phyloP scores from a whole-genome alignment of 257 asterid species.

The Jasminum sambac region DNA sequence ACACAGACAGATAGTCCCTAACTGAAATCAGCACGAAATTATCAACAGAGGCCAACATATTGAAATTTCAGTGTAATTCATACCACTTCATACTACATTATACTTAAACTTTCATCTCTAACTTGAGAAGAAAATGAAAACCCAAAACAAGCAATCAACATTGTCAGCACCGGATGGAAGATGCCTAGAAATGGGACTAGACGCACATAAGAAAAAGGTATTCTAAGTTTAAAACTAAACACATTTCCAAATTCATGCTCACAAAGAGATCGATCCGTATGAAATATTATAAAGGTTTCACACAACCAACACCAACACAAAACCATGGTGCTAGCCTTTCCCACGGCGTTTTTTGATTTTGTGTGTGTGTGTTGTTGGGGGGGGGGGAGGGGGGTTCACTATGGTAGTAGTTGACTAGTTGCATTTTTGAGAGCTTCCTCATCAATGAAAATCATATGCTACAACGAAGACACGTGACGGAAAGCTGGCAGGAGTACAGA shows the following conservation, averaged over 20 bases:
- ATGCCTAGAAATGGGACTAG: neutral
- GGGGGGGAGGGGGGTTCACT: no score
- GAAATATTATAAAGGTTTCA: conserved; percentile 10
- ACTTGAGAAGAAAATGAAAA: neutral
- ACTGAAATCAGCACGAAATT: neutral
- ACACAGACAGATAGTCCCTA: neutral
- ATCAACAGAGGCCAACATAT: neutral
- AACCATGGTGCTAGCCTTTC: neutral
- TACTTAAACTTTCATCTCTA: neutral
- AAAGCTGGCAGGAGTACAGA: neutral
- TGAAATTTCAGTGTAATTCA: neutral
- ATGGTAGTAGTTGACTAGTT: no score
- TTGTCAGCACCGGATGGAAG: neutral
- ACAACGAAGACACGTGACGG: neutral
- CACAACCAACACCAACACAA: neutral
- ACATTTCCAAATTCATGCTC: neutral
- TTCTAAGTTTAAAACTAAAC: neutral
- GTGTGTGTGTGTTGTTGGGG: no score
- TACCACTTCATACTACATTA: neutral
- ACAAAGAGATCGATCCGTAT: neutral
- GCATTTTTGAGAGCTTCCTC: neutral
- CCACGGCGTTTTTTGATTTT: no score
- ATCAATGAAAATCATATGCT: neutral
- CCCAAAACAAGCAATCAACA: neutral
- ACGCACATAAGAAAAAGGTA: neutral